Base-by-base conservation (phyloP, 192 early-diverging fungal species). In the Dissophora ornata region DNA sequence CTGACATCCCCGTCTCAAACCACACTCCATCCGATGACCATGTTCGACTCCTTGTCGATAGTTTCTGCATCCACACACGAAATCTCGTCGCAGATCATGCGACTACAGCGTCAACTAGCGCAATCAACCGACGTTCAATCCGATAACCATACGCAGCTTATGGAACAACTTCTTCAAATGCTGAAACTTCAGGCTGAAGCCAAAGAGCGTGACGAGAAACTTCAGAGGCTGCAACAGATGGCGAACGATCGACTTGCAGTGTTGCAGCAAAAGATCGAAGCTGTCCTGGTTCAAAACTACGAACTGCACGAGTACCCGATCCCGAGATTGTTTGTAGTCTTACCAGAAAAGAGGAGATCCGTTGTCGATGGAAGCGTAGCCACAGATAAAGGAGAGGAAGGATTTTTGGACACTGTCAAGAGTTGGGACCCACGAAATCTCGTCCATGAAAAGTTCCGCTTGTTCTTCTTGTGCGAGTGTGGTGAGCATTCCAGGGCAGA, bases 271-370 rank as follows among this genome's bases (percentile, higher is more conserved):
- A 40, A 16, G 2, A 50, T 49, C 3, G 55, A 68, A 0, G 48
- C 55, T 1, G 47, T 68, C 16, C 24, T 68, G 22, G 26, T 50
- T 25, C 55, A 68, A 18, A 58, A 57, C 46, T 68, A 68, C 16
- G 66, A 68, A 38, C 26, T 58, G 5, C 56, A 58, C 36, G 66
- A 68, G 30, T 68, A 68, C 15, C 46, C 66, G 12, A 58, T 58
- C 13, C 56, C 66, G 0, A 12, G 66, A 0, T 34, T 59, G 5
- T 68, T 68, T 18, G 22, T 68, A 10, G 25, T 68, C n/a, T 16
- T 68, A 0, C 66, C 56, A 12, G 56, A 52, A 19, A 13, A 33
- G 19, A 15, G 7, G 33, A 16, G 18, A 16, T 16, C n/a, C 18
- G 10, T n/a, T 9, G 15, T 16, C 6, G 44, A 45, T 16, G 44